Percentiles rank a stretch among this genome's conserved stretches.
Evolutionary conservation across 202 grass and related monocot species (phyloP).

Genomic region (Dendrocalamus latiflorus): DNA sequence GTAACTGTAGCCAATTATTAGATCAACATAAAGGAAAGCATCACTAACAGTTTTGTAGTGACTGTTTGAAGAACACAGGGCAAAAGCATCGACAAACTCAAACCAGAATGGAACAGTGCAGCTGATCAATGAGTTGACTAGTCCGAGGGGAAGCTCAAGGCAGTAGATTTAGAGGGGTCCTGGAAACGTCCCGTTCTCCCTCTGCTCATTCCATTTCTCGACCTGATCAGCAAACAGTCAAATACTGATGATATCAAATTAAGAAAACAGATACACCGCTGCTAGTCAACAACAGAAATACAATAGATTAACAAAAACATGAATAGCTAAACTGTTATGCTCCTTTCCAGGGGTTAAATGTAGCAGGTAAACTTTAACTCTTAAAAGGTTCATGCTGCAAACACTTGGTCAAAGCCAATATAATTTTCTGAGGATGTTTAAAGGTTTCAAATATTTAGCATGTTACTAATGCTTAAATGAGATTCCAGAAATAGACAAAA

Average conservation of each 20-base stretch:
- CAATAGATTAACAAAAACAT: not conserved
- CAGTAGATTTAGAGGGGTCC: slow-evolving; percentile 47
- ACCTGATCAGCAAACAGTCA: slow-evolving; percentile 27
- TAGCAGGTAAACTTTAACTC: not conserved
- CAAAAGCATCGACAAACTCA: slow-evolving; percentile 33
- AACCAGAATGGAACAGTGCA: slow-evolving; percentile 34
- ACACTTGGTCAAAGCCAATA: not conserved
- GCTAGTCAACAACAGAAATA: not conserved
- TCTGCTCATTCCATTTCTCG: slow-evolving; percentile 65
- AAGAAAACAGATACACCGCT: not conserved
- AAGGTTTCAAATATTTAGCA: not conserved
- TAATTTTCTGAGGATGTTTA: not conserved
- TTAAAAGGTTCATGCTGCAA: not conserved
- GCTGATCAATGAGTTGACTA: slow-evolving; percentile 20
- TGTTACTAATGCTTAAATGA: not conserved
- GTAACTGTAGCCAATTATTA: slow-evolving; percentile 48
- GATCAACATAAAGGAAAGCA: slow-evolving; percentile 31
- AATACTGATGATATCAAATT: not conserved
- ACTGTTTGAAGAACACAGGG: slow-evolving; percentile 32
- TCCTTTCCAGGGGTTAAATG: not conserved
- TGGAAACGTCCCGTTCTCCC: slow-evolving; percentile 59
- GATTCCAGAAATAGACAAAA: not conserved
- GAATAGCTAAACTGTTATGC: not conserved
- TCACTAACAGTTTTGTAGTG: slow-evolving; percentile 34
- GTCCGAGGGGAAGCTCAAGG: slow-evolving; percentile 13